Evolutionary conservation across 495 filamentous ascomycete species (phyloP).

Genomic region (Penicillium bialowiezense): DNA sequence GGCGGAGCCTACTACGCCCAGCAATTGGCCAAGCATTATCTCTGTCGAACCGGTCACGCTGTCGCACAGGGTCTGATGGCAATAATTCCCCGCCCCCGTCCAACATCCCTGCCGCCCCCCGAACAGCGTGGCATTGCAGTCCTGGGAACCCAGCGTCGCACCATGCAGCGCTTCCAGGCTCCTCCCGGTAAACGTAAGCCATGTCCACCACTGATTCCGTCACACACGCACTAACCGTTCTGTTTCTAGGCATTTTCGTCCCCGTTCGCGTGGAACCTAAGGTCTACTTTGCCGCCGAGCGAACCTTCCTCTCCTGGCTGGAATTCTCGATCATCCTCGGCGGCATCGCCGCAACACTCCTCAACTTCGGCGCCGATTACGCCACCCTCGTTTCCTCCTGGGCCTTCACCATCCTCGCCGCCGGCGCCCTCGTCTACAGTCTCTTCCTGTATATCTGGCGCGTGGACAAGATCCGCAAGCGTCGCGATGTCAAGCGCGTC

Average conservation of each 20-base stretch:
- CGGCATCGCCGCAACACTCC: constrained; percentile 83
- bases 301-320: constrained; percentile 96
- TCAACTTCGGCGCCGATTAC: constrained; percentile 74
- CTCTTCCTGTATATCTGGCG: constrained; percentile 84
- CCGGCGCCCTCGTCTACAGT: constrained; percentile 71
- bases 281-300: constrained; percentile 93
- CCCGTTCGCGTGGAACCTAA: constrained; percentile 96
- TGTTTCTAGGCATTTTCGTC: constrained; percentile 75
- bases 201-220: neutral
- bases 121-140: constrained; percentile 46
- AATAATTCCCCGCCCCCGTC: constrained; percentile 56
- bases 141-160: constrained; percentile 50
- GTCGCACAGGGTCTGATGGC: constrained; percentile 44
- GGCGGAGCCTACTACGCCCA: constrained; percentile 70
- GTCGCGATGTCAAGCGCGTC: constrained; percentile 65
- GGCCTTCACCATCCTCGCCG: constrained; percentile 78
- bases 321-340: constrained; percentile 94
- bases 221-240: neutral
- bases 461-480: constrained; percentile 74
- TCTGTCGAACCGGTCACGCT: constrained; percentile 35
- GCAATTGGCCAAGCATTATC: constrained; percentile 50
- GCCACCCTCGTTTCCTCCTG: constrained; percentile 64
- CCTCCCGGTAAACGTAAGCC: constrained; percentile 78
- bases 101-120: constrained; percentile 57
- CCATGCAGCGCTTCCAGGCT: constrained; percentile 68